Base-by-base conservation (phyloP, 768 basidiomycete species). In the Mycena alexandri region DNA sequence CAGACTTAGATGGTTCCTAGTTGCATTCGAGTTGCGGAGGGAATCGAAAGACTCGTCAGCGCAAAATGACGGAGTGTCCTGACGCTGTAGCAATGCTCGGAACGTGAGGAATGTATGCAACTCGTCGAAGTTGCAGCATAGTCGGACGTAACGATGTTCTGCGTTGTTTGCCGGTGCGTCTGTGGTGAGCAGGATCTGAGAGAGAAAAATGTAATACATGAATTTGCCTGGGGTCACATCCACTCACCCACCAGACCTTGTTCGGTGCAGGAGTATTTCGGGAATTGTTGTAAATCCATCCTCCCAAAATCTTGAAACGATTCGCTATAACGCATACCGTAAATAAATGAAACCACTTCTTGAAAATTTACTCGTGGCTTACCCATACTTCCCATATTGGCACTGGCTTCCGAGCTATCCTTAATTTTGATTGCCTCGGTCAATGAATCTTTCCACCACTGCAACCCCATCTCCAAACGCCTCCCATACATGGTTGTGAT, bases 51-150 rank as follows among this genome's bases (percentile, higher is more conserved):
- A 29, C 29, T 29, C 29, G 29, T 29, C 29, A 6, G 29, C 29
- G 29, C 29, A 29, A 29, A 29, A 29, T 29, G 29, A 29, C 29
- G 29, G 29, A 29, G 29, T 29, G 29, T 17, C 50, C n/a, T 17
- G 11, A 29, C 53, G 36, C 54, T 50, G 19, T 10, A 41, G 19
- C 33, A 51, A 56, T 22, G 63, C 55, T 38, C 56, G 57, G 38
- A 65, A n/a, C 3, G 63, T n/a, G 29, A 65, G 48, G 29, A 65
- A 65, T 5, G 33, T 34, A n/a, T 65, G 55, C 56, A 65, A 29
- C 42, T 65, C 63, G 42, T 65, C 63, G 29, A 58, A 58, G 13
- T 65, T 58, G 56, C 47, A 65, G 55, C 63, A 65, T 3, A 65
- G 29, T 19, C 63, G 63, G 21, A 65, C 63, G 42, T 65, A 58